phyloP scores from a whole-genome alignment of 1,284 basidiomycete genomes.

The Lentinula novae-zelandiae region DNA sequence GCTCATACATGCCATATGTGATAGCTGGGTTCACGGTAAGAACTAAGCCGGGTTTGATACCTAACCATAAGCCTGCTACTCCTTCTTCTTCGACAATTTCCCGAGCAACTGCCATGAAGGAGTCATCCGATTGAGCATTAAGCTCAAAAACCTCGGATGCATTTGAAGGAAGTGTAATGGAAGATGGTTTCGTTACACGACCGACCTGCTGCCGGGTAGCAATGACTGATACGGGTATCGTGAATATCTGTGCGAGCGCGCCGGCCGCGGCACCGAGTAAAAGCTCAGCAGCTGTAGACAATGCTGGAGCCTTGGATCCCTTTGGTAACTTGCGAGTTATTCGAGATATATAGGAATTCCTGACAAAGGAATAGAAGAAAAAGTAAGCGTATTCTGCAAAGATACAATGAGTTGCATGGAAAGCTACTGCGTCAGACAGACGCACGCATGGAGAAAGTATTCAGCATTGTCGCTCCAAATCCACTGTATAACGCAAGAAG shows the following conservation, averaged over 20 bases:
- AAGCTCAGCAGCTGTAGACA: slow-evolving; percentile 83
- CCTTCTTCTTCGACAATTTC: slow-evolving; percentile 95
- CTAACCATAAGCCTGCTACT: slow-evolving; percentile 89
- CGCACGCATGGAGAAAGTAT: slow-evolving; percentile 95
- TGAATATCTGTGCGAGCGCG: slow-evolving; percentile 95
- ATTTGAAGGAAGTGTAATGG: slow-evolving; percentile 7
- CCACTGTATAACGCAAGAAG: slow-evolving; percentile 85
- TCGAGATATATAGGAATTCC: slow-evolving; percentile 77
- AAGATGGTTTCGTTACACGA: slow-evolving; percentile 21
- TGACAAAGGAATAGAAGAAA: slow-evolving; percentile 96
- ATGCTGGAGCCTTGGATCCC: slow-evolving; percentile 52
- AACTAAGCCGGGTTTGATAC: slow-evolving; percentile 89
- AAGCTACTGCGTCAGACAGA: slow-evolving; percentile 19
- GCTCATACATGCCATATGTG: slow-evolving; percentile 95
- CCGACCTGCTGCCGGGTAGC: slow-evolving; percentile 96
- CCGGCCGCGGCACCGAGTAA: slow-evolving; percentile 90
- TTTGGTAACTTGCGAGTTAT: slow-evolving; percentile 51
- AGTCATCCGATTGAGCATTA: slow-evolving; percentile 43
- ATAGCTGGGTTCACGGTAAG: slow-evolving; percentile 97
- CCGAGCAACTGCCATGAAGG: slow-evolving; percentile 75
- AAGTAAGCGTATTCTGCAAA: slow-evolving; percentile 95
- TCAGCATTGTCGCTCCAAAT: slow-evolving; percentile 97
- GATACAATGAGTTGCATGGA: slow-evolving; percentile 8
- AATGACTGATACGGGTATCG: slow-evolving; percentile 96
- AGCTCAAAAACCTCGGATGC: background rate